Evolutionary conservation across 108 stramenopile species (phyloP), one percentile per base, ranked within the genome.

Genomic region (Cyclotella atomus): DNA sequence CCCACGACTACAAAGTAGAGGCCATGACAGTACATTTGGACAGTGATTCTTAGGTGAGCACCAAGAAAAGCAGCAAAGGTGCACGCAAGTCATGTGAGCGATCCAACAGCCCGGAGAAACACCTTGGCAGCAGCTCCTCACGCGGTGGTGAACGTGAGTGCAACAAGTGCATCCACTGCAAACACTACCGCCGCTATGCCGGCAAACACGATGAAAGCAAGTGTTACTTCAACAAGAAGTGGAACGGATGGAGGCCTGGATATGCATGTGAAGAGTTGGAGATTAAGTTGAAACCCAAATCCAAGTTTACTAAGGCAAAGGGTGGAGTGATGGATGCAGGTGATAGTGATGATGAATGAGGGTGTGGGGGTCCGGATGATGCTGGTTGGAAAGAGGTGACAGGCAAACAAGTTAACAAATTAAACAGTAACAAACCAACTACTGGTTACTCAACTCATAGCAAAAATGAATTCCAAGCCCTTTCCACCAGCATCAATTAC

Each of bases 281-380:
- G n/a, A n/a, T n/a, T n/a, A n/a, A n/a, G n/a, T n/a, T n/a, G n/a
- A 21, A 65, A 7, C 16, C 46, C 38, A 3, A 44, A 46, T 65
- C 15, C 44, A 65, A 65, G 17, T 65, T 65, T 56, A 28, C 55
- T 4, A 27, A 28, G 17, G 55, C 25, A 6, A 28, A 28, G 55
- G 55, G 55, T 5, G 55, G 55, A 28, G 50, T 52, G 38, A 41
- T n/a, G 38, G 38, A 41, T 6, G 12, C 47, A n/a, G 25, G 6
- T 7, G 55, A 28, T 25, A 23, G 21, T n/a, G 64, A 44, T 9
- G 64, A 65, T 32, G 23, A 45, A 46, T 44, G 64, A 44, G 24
- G 64, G 64, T 44, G 23, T 65, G 64, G 44, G 21, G 64, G 27
- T 23, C n/a, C n/a, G n/a, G n/a, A n/a, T n/a, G 20, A 43, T 27